These are phyloP conservation scores for Plasmodium inui DNA, from an alignment of 169 alveolate genomes.

Conservation along the genomic window DNA sequence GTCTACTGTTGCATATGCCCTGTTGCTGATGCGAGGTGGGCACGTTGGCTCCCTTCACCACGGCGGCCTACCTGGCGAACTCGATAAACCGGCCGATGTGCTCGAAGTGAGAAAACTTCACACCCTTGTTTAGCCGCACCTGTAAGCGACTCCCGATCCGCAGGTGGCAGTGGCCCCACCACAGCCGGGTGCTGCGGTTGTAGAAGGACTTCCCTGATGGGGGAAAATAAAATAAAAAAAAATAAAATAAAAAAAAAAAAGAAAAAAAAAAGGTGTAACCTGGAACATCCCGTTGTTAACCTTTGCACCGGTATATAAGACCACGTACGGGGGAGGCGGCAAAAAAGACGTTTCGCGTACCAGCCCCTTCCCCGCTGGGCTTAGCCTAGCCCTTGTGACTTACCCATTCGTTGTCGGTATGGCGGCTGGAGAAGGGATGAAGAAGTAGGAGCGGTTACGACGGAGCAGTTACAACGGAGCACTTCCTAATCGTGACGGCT, in stretches of 20 bases:
- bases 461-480: not conserved
- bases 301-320: not conserved
- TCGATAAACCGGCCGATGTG: slow-evolving; percentile 65
- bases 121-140: slow-evolving; percentile 56
- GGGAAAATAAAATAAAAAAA: too few species aligned
- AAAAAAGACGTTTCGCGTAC: not conserved
- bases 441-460: not conserved
- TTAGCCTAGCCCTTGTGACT: not conserved
- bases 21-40: not conserved
- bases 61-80: slow-evolving; percentile 35
- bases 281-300: not conserved
- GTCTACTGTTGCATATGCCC: too few species aligned
- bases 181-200: slow-evolving; percentile 40
- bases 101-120: slow-evolving; percentile 56
- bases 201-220: slow-evolving; percentile 51
- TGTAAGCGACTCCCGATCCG: slow-evolving; percentile 64
- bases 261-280: not conserved
- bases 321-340: not conserved
- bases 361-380: not conserved
- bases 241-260: not conserved
- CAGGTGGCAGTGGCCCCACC: slow-evolving; percentile 74
- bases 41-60: not conserved
- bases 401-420: not conserved
- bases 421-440: not conserved
- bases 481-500: not conserved